phyloP scores from a whole-genome alignment of 208 protist species.

The Leptomonas pyrrhocoris region DNA sequence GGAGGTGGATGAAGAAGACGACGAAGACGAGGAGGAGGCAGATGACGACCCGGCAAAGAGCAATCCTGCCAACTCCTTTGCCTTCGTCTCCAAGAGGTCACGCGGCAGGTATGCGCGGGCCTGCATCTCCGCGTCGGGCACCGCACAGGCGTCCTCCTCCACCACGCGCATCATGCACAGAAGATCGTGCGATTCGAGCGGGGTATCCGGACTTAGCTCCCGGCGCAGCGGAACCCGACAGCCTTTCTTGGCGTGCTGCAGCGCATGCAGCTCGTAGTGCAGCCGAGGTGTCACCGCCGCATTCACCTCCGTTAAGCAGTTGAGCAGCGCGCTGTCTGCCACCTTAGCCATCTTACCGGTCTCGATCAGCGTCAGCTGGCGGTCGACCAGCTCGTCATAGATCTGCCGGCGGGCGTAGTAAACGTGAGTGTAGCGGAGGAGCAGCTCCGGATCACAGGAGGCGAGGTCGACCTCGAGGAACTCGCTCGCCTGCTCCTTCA shows the following conservation, averaged over 20 bases:
- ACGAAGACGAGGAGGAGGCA: not conserved
- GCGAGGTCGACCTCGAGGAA: slow-evolving; percentile 90
- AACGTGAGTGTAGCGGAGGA: slow-evolving; percentile 87
- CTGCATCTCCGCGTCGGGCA: slow-evolving; percentile 80
- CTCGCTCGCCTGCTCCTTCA: slow-evolving; percentile 89
- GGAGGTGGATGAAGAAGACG: not conserved
- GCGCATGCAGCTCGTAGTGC: slow-evolving; percentile 56
- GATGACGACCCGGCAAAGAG: slow-evolving; percentile 36
- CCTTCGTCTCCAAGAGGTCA: slow-evolving; percentile 61
- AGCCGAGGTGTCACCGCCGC: slow-evolving; percentile 49
- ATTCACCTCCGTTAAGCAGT: slow-evolving; percentile 67
- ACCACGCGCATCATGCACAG: slow-evolving; percentile 91
- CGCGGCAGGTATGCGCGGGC: slow-evolving; percentile 74
- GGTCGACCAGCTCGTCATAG: slow-evolving; percentile 78
- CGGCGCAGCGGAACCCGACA: slow-evolving; percentile 64
- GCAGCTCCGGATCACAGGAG: slow-evolving; percentile 81
- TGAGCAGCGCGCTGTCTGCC: slow-evolving; percentile 56
- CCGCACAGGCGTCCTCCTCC: slow-evolving; percentile 66
- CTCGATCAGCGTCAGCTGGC: slow-evolving; percentile 81
- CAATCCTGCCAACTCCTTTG: slow-evolving; percentile 45
- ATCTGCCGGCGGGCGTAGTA: slow-evolving; percentile 84
- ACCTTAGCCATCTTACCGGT: slow-evolving; percentile 70
- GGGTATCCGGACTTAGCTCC: slow-evolving; percentile 69
- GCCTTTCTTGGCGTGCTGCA: slow-evolving; percentile 62
- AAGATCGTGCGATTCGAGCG: slow-evolving; percentile 77